phyloP scores from a whole-genome alignment of 768 basidiomycete species.

The Xerocomus spinulosus region DNA sequence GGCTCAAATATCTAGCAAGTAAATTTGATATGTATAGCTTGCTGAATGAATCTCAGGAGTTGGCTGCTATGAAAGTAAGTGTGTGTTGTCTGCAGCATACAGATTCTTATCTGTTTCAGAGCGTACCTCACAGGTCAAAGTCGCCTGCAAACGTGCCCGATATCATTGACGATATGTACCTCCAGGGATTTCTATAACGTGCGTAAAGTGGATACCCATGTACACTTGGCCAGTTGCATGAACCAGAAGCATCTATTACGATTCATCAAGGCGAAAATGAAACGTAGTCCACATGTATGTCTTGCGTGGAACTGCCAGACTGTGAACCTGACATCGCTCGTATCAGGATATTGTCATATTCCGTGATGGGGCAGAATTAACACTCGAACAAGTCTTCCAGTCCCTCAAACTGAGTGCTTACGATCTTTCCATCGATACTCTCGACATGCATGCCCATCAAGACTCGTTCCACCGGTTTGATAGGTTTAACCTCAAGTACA shows the following conservation, averaged over 20 bases:
- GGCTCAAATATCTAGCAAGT: slow-evolving; percentile 86
- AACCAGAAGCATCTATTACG: slow-evolving; percentile 98
- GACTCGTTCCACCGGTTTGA: slow-evolving; percentile 99
- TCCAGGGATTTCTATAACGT: slow-evolving; percentile 97
- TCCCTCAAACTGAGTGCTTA: slow-evolving; percentile 93
- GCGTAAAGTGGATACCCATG: slow-evolving; percentile 97
- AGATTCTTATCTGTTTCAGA: slow-evolving; percentile 18
- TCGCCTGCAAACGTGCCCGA: not conserved
- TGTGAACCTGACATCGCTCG: not conserved
- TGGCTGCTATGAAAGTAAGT: slow-evolving; percentile 93
- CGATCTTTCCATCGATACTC: slow-evolving; percentile 95
- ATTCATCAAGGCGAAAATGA: slow-evolving; percentile 99
- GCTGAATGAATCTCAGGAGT: slow-evolving; percentile 88
- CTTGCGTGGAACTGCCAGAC: not conserved
- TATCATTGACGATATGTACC: slow-evolving; percentile 1
- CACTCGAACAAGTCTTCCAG: slow-evolving; percentile 91
- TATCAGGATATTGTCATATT: slow-evolving; percentile 90
- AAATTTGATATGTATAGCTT: slow-evolving; percentile 94
- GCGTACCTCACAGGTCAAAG: slow-evolving; percentile 31
- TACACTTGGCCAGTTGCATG: slow-evolving; percentile 98
- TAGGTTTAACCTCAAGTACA: slow-evolving; percentile 97
- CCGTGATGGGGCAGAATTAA: slow-evolving; percentile 86
- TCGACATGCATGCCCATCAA: slow-evolving; percentile 99
- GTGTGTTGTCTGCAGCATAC: not conserved
- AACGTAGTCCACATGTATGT: slow-evolving; percentile 70